Conservation (phyloP, 2,329 filamentous ascomycete genomes). For the Clonostachys chloroleuca region DNA sequence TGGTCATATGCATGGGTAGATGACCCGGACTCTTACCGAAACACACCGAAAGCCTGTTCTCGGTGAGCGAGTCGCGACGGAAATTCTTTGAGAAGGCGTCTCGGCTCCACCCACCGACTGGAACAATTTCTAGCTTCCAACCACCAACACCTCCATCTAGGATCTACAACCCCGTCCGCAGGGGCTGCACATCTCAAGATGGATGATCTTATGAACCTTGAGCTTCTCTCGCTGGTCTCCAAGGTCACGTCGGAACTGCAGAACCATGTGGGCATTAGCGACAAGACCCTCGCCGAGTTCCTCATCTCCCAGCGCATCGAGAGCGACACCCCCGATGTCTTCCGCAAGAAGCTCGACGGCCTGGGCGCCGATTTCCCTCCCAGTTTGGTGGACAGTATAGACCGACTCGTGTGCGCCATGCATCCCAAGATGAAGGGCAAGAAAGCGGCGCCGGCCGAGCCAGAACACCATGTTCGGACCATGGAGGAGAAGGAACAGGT, state of each 20-base stretch:
- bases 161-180: neutral
- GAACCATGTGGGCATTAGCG: conserved; percentile 86
- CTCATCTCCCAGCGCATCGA: conserved; percentile 86
- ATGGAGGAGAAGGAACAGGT: conserved; percentile 74
- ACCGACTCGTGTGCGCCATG: conserved; percentile 82
- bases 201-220: conserved; percentile 73
- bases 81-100: too few species aligned
- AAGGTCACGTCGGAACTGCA: conserved; percentile 92
- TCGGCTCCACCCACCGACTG: too few species aligned
- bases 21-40: too few species aligned
- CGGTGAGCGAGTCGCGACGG: too few species aligned
- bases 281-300: conserved; percentile 95
- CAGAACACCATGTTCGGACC: conserved; percentile 32
- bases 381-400: conserved; percentile 86
- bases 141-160: neutral
- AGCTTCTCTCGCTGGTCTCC: conserved; percentile 88
- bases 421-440: conserved; percentile 81
- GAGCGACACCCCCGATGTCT: conserved; percentile 65
- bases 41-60: too few species aligned
- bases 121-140: neutral
- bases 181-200: neutral
- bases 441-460: conserved; percentile 16
- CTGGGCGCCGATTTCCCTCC: conserved; percentile 80
- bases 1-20: too few species aligned
- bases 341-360: conserved; percentile 69